Evolutionary conservation across 257 asterid genomes (phyloP).

Genomic region (Nicotiana otophora): DNA sequence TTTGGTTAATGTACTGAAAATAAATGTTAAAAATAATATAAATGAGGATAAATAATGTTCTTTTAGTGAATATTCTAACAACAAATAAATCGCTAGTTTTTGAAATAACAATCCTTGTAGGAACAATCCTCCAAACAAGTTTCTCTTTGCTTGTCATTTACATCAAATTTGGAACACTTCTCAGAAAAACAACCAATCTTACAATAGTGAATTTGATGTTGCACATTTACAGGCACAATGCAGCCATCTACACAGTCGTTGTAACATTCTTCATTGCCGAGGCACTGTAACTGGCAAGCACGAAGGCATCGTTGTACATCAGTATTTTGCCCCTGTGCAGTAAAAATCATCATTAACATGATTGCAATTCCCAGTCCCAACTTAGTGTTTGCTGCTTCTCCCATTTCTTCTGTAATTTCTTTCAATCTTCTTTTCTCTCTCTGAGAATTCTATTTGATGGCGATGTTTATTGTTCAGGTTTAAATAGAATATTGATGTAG

Average conservation of each 20-base stretch:
- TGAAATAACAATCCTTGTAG: background rate
- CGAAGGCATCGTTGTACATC: background rate
- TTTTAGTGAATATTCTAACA: background rate
- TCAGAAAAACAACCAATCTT: background rate
- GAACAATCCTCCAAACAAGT: background rate
- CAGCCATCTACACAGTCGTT: background rate
- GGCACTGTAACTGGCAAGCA: background rate
- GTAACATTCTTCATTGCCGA: background rate
- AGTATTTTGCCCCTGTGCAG: background rate
- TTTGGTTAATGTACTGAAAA: background rate
- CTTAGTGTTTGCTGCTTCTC: background rate
- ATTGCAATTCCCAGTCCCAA: background rate
- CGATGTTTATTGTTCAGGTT: background rate
- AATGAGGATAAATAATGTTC: background rate
- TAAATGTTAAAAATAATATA: background rate
- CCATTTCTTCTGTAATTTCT: background rate
- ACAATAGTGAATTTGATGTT: background rate
- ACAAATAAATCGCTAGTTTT: background rate
- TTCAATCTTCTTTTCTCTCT: background rate
- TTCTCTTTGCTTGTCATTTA: background rate
- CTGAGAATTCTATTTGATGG: background rate
- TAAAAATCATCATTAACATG: background rate
- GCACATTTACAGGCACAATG: background rate
- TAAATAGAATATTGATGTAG: background rate
- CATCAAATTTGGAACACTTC: background rate